phyloP scores from a whole-genome alignment of 257 asterid genomes.

The Petunia secreta region DNA sequence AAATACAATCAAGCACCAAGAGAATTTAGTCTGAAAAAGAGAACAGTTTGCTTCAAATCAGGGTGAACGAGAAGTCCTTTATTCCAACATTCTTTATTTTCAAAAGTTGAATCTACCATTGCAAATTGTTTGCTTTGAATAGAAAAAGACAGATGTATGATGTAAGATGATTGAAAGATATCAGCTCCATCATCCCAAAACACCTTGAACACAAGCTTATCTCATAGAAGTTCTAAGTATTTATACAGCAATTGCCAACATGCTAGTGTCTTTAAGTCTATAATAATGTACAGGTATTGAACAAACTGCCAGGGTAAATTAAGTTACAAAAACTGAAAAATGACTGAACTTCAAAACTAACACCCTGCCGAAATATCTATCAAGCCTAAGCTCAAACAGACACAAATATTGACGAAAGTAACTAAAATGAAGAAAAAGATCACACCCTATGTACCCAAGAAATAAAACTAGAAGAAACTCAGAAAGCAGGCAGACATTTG shows the following conservation, averaged over 20 bases:
- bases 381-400: conserved; percentile 15
- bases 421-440: background rate
- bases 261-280: background rate
- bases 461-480: background rate
- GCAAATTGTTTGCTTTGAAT: background rate
- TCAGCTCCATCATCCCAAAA: conserved; percentile 16
- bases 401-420: background rate
- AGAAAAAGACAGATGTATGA: background rate
- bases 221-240: background rate
- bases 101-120: background rate
- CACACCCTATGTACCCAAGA: conserved; percentile 25
- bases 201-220: conserved; percentile 6
- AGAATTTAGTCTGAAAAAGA: too few species aligned
- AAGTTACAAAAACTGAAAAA: background rate
- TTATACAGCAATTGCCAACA: conserved; percentile 13
- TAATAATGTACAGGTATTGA: conserved; percentile 26
- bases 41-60: background rate
- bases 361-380: conserved; percentile 20
- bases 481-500: conserved; percentile 11
- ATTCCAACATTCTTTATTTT: background rate
- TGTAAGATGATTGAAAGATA: background rate
- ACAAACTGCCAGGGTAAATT: conserved; percentile 19
- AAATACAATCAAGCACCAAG: too few species aligned
- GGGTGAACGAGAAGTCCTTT: too few species aligned
- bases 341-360: background rate